Evolutionary conservation across 2,329 filamentous ascomycete species (phyloP).

Genomic region (Zymoseptoria pseudotritici): DNA sequence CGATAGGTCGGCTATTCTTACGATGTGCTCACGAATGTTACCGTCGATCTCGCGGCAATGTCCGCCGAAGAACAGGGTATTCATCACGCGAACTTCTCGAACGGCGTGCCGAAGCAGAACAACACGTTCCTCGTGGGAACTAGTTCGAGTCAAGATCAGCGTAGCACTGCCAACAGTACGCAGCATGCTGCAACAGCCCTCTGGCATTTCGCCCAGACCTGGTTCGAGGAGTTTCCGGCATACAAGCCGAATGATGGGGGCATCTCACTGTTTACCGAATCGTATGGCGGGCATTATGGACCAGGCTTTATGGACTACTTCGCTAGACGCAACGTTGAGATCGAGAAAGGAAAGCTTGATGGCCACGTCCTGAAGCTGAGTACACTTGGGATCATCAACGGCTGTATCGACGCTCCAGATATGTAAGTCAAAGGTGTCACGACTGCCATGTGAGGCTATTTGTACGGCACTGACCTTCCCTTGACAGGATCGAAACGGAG

Average conservation of each 20-base stretch:
- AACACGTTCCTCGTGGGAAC: conserved; percentile 43
- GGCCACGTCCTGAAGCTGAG: conserved; percentile 35
- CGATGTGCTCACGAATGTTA: conserved; percentile 29
- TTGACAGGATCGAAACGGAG: conserved; percentile 18
- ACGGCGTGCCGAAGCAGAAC: conserved; percentile 31
- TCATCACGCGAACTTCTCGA: conserved; percentile 22
- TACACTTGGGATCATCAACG: conserved; percentile 51
- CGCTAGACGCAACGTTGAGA: conserved; percentile 49
- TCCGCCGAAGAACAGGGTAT: conserved; percentile 6
- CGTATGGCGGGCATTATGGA: conserved; percentile 55
- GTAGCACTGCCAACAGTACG: conserved; percentile 24
- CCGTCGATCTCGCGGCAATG: conserved; percentile 11
- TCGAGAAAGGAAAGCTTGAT: conserved; percentile 43
- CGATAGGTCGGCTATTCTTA: conserved; percentile 27
- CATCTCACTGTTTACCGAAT: conserved; percentile 61
- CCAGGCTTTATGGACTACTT: conserved; percentile 50
- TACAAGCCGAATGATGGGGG: conserved; percentile 39
- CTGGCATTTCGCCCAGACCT: conserved; percentile 56
- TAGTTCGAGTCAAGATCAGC: conserved; percentile 47
- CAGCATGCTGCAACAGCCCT: conserved; percentile 37
- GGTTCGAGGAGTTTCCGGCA: conserved; percentile 34
- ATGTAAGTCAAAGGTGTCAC: conserved; percentile 23
- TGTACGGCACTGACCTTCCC: neutral
- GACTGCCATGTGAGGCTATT: too few relatives aligned
- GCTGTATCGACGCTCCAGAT: conserved; percentile 47